A percentile compares a stretch with the other conserved stretches of the same genome.
phyloP scores from a whole-genome alignment of 176 grass and related monocot species.

The Poa pratensis region DNA sequence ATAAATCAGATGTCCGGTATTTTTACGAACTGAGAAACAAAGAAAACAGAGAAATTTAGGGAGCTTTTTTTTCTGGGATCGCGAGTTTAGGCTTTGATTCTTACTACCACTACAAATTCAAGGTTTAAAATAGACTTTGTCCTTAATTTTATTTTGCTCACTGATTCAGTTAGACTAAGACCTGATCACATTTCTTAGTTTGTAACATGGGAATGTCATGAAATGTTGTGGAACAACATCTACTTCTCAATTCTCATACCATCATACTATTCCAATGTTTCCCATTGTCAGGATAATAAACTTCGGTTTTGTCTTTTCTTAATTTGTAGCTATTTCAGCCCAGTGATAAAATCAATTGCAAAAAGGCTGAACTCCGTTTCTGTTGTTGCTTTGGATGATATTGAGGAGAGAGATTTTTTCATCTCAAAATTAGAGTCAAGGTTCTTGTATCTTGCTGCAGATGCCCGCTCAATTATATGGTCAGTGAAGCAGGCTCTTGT shows the following conservation, averaged over 20 bases:
- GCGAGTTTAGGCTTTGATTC: no score
- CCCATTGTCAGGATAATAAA: conserved; percentile 20
- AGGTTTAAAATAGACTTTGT: no score
- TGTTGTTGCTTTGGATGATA: conserved; percentile 67
- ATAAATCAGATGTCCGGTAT: no score
- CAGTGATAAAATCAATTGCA: conserved; percentile 85
- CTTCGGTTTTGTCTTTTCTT: conserved; percentile 14
- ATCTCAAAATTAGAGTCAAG: conserved; percentile 86
- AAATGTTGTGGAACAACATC: not conserved
- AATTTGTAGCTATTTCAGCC: conserved; percentile 86
- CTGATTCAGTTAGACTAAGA: conserved; percentile 20
- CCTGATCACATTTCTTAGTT: conserved; percentile 10
- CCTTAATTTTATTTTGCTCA: not conserved
- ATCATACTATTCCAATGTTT: conserved; percentile 9
- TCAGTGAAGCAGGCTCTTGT: conserved; percentile 40
- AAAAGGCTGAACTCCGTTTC: conserved; percentile 55
- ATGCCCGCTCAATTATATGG: conserved; percentile 87
- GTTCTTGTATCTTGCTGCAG: conserved; percentile 95
- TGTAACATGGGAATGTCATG: not conserved
- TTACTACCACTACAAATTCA: no score
- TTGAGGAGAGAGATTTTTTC: conserved; percentile 83
- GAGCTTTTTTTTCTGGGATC: no score
- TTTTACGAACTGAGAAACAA: no score
- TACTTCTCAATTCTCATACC: no score
- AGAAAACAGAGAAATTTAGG: no score